Percentiles rank a stretch among this genome's conserved stretches.
Evolutionary conservation across 768 basidiomycete genomes (phyloP).

Genomic region (Pholiota conissans): DNA sequence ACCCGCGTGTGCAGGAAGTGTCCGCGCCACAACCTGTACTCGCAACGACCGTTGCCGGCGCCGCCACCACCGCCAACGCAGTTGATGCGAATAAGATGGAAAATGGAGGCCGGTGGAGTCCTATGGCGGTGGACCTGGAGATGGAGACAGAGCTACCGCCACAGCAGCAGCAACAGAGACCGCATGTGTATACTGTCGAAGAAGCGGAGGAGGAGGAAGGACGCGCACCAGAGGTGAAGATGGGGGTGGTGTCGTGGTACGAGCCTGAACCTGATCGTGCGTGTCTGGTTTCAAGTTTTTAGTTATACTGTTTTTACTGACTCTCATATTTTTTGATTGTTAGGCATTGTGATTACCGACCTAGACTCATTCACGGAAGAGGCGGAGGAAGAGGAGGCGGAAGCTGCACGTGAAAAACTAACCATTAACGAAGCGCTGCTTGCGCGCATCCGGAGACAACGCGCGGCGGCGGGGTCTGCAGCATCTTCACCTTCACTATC

Average conservation of each 20-base stretch:
- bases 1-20: conserved; percentile 1
- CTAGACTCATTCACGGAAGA: conserved; percentile 52
- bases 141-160: conserved; percentile 12
- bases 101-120: conserved; percentile 2
- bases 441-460: conserved; percentile 36
- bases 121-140: conserved; percentile 8
- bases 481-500: conserved; percentile 13
- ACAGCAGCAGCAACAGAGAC: not conserved
- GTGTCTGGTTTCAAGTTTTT: conserved; percentile 23
- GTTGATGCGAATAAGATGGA: not conserved
- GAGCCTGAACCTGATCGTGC: conserved; percentile 70
- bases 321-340: conserved; percentile 2
- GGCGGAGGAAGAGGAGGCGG: conserved; percentile 32
- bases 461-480: conserved; percentile 15
- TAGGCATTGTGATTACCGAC: conserved; percentile 67
- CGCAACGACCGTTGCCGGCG: not conserved
- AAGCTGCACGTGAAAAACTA: not conserved
- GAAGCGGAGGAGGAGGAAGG: conserved; percentile 28
- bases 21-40: not conserved
- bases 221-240: conserved; percentile 49
- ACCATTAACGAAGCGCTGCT: conserved; percentile 46
- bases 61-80: not conserved
- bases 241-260: conserved; percentile 67
- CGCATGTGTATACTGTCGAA: conserved; percentile 28
- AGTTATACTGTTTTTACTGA: not conserved